phyloP scores from a whole-genome alignment of 2,329 filamentous ascomycete genomes.

The Microcyclospora pomicola region DNA sequence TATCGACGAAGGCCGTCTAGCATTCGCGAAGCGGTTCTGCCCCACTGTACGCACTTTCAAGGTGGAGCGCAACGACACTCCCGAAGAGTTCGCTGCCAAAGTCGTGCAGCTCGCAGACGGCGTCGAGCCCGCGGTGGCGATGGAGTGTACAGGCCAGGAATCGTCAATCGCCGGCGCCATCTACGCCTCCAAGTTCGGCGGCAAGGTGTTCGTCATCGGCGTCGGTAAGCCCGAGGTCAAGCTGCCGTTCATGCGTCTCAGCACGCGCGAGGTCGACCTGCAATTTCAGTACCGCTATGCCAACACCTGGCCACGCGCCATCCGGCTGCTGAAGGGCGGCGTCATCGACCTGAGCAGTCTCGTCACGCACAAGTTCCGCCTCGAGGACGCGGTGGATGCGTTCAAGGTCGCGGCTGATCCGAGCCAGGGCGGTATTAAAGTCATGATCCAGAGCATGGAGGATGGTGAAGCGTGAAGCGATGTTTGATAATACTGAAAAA shows the following conservation, averaged over 20 bases:
- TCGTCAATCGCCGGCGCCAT: conserved; percentile 75
- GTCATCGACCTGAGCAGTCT: conserved; percentile 68
- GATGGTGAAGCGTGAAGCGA: conserved; percentile 17
- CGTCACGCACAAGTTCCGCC: conserved; percentile 72
- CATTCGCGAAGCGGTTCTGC: conserved; percentile 72
- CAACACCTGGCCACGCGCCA: conserved; percentile 93
- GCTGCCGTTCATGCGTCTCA: conserved; percentile 88
- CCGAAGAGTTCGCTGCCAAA: conserved; percentile 57
- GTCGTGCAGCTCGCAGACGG: conserved; percentile 62
- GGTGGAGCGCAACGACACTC: conserved; percentile 46
- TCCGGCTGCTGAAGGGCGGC: conserved; percentile 71
- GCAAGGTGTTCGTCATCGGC: conserved; percentile 92
- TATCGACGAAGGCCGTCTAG: conserved; percentile 72
- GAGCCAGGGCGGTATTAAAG: conserved; percentile 92
- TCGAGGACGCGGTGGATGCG: conserved; percentile 79
- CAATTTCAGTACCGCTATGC: conserved; percentile 94
- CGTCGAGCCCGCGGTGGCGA: conserved; percentile 63
- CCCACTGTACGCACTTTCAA: conserved; percentile 70
- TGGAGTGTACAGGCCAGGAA: conserved; percentile 94
- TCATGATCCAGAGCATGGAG: conserved; percentile 66
- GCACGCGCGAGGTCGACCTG: conserved; percentile 81
- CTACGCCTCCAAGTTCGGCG: conserved; percentile 84
- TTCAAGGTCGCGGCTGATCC: conserved; percentile 81
- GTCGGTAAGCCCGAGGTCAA: conserved; percentile 92
- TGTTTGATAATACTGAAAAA: not conserved